Evolutionary conservation across 257 asterid species (phyloP).

Genomic region (Plantago elongata): DNA sequence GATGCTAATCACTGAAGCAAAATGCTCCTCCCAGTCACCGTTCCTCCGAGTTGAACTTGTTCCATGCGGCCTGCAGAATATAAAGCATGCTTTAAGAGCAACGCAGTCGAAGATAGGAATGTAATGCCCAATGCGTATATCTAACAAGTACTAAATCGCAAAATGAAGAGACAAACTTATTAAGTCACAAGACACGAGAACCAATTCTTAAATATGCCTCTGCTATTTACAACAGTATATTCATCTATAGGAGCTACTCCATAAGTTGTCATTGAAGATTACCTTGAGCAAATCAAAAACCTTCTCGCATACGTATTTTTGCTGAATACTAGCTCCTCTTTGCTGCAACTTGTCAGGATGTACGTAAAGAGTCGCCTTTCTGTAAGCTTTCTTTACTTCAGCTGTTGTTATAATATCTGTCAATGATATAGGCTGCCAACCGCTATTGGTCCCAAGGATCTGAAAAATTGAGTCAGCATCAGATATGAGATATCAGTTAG

Average conservation of each 20-base stretch:
- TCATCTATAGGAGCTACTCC: too few relatives aligned
- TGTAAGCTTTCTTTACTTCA: conserved; percentile 89
- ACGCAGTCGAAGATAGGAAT: too few relatives aligned
- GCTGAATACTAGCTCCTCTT: conserved; percentile 88
- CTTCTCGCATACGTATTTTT: conserved; percentile 89
- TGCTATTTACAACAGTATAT: too few relatives aligned
- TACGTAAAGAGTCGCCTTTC: conserved; percentile 89
- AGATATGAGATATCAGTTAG: conserved; percentile 15
- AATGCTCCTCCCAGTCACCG: conserved; percentile 41
- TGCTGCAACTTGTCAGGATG: conserved; percentile 99
- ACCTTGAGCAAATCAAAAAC: conserved; percentile 98
- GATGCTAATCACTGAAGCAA: conserved; percentile 11
- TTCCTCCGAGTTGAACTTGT: conserved; percentile 88
- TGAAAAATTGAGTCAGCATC: conserved; percentile 23
- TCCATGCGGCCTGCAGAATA: conserved; percentile 87
- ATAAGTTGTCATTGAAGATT: not conserved
- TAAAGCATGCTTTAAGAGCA: conserved; percentile 3
- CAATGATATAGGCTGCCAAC: conserved; percentile 84
- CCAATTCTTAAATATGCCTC: too few relatives aligned
- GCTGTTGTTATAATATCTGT: conserved; percentile 75
- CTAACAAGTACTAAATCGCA: too few relatives aligned
- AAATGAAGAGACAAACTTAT: too few relatives aligned
- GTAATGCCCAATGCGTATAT: too few relatives aligned
- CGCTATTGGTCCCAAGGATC: conserved; percentile 86
- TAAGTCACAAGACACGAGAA: too few relatives aligned